Evolutionary conservation across 139 green algal species (phyloP), one percentile per base, ranked within the genome.

Genomic region (Volvox reticuliferus): DNA sequence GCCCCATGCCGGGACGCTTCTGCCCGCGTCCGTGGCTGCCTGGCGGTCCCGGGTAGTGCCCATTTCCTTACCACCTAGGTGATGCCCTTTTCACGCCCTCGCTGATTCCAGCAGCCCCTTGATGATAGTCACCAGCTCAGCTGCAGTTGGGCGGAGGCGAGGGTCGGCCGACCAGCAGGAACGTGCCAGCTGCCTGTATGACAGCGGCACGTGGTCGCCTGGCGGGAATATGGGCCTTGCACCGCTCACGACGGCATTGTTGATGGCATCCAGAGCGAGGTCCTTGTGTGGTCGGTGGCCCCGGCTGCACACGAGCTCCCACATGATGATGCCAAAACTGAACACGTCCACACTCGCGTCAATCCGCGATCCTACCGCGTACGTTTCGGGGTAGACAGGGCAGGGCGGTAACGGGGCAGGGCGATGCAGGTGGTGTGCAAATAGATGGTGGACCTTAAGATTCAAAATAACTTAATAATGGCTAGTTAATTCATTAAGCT

Each of bases 311-410:
- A 85, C 79, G 36, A 85, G 79, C 79, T 85, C 79, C 79, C 79
- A 85, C 79, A 85, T 85, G 80, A 86, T 86, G 55, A 86, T 30
- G 1, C 80, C 80, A 24, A 86, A 86, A 30, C 21, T 37, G 80
- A 75, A 86, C 26, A 76, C 81, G 61, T 87, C 81, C 28, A 76
- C 81, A 21, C n/a, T 33, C 18, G 81, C 61, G 30, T 87, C 81
- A 21, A 87, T 87, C 20, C 81, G 81, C 0, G 14, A 67, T 55
- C 55, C 79, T 84, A 26, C 20, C 44, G 44, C 5, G 44, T 55
- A 55, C 44, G 44, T 55, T 5, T 9, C 5, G 44, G 44, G 44
- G 9, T 5, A 55, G 44, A 55, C 44, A 9, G 44, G 44, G 44
- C 44, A 55, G 9, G 44, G 44, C 44, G 44, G 9, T 55, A 1